These are phyloP conservation scores for Fusarium mexicanum DNA, from an alignment of 2,329 filamentous ascomycete genomes.

Conservation along the genomic window DNA sequence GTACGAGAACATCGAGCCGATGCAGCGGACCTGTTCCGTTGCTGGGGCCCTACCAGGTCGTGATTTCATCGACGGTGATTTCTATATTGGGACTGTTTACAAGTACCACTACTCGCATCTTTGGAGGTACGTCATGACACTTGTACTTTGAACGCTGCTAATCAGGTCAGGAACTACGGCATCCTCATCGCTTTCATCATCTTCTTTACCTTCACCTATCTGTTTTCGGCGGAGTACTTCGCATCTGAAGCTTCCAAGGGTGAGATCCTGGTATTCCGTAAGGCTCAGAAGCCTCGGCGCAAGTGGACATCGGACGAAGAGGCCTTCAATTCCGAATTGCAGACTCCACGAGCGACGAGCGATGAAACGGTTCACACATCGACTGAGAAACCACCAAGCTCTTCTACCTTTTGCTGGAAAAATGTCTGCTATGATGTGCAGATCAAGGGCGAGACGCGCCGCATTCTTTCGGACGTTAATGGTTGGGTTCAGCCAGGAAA, in stretches of 20 bases:
- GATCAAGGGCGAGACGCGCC: slow-evolving; percentile 68
- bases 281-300: slow-evolving; percentile 61
- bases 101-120: slow-evolving; percentile 64
- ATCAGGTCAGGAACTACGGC: slow-evolving; percentile 26
- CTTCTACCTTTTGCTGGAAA: slow-evolving; percentile 70
- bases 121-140: slow-evolving; percentile 52
- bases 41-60: slow-evolving; percentile 23
- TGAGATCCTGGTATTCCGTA: slow-evolving; percentile 44
- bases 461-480: slow-evolving; percentile 73
- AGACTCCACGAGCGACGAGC: not conserved
- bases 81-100: slow-evolving; percentile 26
- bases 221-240: slow-evolving; percentile 13
- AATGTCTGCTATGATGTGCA: slow-evolving; percentile 77
- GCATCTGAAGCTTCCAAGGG: slow-evolving; percentile 22
- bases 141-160: not conserved
- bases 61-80: slow-evolving; percentile 20
- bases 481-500: slow-evolving; percentile 79
- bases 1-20: not conserved
- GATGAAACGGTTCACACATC: rapidly evolving
- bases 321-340: not conserved
- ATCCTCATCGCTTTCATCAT: slow-evolving; percentile 28
- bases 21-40: not conserved
- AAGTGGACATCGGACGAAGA: not conserved
- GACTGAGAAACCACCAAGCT: not conserved
- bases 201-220: slow-evolving; percentile 24